Percentiles rank a stretch among this genome's conserved stretches.
Conservation (phyloP, 352 stramenopile species). For the Thalassiosira hispida region DNA sequence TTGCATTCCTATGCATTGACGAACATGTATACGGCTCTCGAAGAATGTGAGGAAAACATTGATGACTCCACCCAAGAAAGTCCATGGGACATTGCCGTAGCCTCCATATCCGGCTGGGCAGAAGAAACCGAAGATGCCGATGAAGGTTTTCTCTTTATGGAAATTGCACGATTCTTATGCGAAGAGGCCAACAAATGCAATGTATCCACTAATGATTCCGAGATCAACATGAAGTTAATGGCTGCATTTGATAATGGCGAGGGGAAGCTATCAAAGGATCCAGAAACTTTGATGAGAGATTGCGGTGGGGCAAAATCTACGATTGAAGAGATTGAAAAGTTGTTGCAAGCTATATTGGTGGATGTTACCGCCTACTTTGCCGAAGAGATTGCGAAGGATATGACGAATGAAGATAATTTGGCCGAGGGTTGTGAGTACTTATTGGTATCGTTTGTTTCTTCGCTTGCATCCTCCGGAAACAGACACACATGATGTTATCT, state of each 20-base stretch:
- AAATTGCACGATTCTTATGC: slow-evolving; percentile 37
- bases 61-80: background rate
- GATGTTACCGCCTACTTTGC: slow-evolving; percentile 52
- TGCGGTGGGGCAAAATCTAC: slow-evolving; percentile 20
- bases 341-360: slow-evolving; percentile 45
- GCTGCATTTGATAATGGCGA: slow-evolving; percentile 19
- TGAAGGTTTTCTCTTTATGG: slow-evolving; percentile 42
- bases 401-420: slow-evolving; percentile 30
- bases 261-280: slow-evolving; percentile 10
- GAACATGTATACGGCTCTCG: slow-evolving; percentile 41
- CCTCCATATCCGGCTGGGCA: slow-evolving; percentile 53
- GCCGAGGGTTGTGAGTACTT: slow-evolving; percentile 29
- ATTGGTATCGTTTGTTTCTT: background rate
- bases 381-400: slow-evolving; percentile 23
- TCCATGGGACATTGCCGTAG: slow-evolving; percentile 50
- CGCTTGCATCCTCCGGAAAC: background rate
- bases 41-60: slow-evolving; percentile 5
- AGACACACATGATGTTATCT: background rate
- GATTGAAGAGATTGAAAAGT: slow-evolving; percentile 25
- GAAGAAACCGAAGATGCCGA: slow-evolving; percentile 23
- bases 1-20: slow-evolving; percentile 45
- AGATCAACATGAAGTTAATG: slow-evolving; percentile 40
- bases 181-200: slow-evolving; percentile 9
- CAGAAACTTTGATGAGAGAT: background rate
- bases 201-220: background rate